These are phyloP conservation scores for Botrytis byssoidea DNA, from an alignment of 2,329 filamentous ascomycete species.

Conservation along the genomic window DNA sequence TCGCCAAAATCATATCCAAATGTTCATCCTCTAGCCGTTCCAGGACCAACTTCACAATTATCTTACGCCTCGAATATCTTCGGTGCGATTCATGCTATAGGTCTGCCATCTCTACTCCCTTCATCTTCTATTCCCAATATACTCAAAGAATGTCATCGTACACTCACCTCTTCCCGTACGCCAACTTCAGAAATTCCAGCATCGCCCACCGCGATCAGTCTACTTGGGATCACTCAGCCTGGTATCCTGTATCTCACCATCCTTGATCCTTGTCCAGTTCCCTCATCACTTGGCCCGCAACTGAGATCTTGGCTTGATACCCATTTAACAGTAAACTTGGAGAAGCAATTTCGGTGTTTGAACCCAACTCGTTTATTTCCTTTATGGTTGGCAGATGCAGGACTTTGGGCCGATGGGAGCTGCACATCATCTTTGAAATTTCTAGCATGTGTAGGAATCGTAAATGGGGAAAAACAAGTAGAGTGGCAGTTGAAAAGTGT, in stretches of 20 bases:
- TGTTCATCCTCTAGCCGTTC: constrained; percentile 39
- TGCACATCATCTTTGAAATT: constrained; percentile 32
- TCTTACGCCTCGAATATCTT: constrained; percentile 44
- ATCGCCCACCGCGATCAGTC: not conserved
- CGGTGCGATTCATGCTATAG: constrained; percentile 51
- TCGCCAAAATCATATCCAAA: constrained; percentile 40
- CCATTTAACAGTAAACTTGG: constrained; percentile 58
- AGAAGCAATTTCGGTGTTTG: constrained; percentile 57
- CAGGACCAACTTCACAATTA: constrained; percentile 41
- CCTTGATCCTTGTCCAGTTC: constrained; percentile 60
- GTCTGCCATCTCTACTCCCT: constrained; percentile 56
- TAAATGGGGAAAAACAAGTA: constrained; percentile 34
- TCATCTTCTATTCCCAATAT: constrained; percentile 56
- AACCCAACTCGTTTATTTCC: constrained; percentile 59
- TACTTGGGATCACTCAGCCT: not conserved
- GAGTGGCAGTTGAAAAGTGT: constrained; percentile 49
- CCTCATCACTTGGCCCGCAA: constrained; percentile 54
- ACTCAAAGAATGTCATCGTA: constrained; percentile 55
- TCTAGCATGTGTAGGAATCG: constrained; percentile 25
- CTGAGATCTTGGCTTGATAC: constrained; percentile 62
- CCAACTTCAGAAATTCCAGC: not conserved
- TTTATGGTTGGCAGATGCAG: constrained; percentile 56
- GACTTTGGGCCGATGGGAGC: constrained; percentile 45
- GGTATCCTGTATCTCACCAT: constrained; percentile 59
- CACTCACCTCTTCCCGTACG: constrained; percentile 45